Percentiles rank a stretch among this genome's conserved stretches.
Evolutionary conservation across 495 filamentous ascomycete genomes (phyloP).

Genomic region (Xylaria venustula): DNA sequence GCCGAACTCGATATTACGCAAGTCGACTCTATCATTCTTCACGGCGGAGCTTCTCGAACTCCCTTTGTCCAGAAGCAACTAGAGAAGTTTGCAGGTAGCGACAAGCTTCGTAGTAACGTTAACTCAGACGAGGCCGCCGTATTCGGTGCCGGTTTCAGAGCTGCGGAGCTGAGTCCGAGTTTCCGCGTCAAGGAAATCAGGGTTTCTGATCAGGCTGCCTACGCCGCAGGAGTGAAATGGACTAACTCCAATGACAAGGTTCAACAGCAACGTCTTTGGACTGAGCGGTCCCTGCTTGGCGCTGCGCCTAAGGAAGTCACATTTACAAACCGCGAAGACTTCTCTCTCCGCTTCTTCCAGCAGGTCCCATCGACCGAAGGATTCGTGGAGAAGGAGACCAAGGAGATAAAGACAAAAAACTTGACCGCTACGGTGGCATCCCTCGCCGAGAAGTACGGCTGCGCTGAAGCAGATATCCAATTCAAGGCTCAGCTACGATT

Average conservation of each 20-base stretch:
- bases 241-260: slow-evolving; percentile 62
- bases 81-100: slow-evolving; percentile 68
- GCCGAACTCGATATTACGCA: slow-evolving; percentile 73
- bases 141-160: slow-evolving; percentile 94
- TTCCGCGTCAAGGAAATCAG: slow-evolving; percentile 98
- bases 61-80: slow-evolving; percentile 92
- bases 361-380: slow-evolving; percentile 47
- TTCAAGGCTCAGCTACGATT: slow-evolving; percentile 77
- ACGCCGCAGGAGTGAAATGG: slow-evolving; percentile 73
- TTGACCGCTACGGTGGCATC: slow-evolving; percentile 76
- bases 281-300: slow-evolving; percentile 70
- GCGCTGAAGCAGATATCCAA: slow-evolving; percentile 70
- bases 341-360: slow-evolving; percentile 79
- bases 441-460: slow-evolving; percentile 73
- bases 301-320: slow-evolving; percentile 78
- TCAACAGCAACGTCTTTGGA: slow-evolving; percentile 70
- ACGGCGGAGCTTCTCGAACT: slow-evolving; percentile 86
- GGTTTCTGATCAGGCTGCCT: slow-evolving; percentile 68
- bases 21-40: slow-evolving; percentile 87
- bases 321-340: slow-evolving; percentile 81
- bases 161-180: slow-evolving; percentile 82
- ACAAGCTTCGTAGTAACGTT: slow-evolving; percentile 88
- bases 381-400: slow-evolving; percentile 45
- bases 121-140: slow-evolving; percentile 97
- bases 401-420: slow-evolving; percentile 68